Percentiles rank a stretch among this genome's conserved stretches.
Evolutionary conservation across 1,284 basidiomycete species (phyloP).

Genomic region (Inonotus hispidus): DNA sequence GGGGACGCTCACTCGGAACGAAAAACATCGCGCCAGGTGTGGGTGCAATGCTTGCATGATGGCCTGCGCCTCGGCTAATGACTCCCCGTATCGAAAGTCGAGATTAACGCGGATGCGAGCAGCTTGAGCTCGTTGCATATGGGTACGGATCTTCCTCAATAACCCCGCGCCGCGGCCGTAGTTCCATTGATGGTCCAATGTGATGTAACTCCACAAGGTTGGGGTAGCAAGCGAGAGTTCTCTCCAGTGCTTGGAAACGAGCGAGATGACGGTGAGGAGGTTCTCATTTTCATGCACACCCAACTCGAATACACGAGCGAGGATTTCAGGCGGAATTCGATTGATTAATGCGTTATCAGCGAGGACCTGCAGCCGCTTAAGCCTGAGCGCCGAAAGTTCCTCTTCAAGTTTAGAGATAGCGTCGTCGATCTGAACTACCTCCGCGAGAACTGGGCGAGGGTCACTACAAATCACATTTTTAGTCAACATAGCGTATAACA

Average conservation of each 20-base stretch:
- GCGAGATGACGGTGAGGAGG: slow-evolving; percentile 24
- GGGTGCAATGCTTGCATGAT: slow-evolving; percentile 27
- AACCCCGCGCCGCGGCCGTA: slow-evolving; percentile 26
- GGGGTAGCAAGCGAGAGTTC: slow-evolving; percentile 26
- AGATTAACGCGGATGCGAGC: slow-evolving; percentile 29
- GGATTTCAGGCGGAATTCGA: slow-evolving; percentile 30
- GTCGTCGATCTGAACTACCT: slow-evolving; percentile 27
- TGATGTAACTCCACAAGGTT: slow-evolving; percentile 30
- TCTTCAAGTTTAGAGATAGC: slow-evolving; percentile 26
- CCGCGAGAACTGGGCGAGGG: slow-evolving; percentile 24
- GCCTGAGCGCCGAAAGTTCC: slow-evolving; percentile 23
- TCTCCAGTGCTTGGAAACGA: slow-evolving; percentile 30
- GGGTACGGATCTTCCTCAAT: slow-evolving; percentile 25
- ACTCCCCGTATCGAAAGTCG: slow-evolving; percentile 28
- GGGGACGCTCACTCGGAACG: slow-evolving; percentile 26
- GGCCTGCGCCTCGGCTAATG: slow-evolving; percentile 22
- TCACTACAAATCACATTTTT: slow-evolving; percentile 14
- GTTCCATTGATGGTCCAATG: slow-evolving; percentile 27
- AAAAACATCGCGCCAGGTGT: slow-evolving; percentile 29
- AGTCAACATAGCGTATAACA: background rate
- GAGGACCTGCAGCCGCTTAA: slow-evolving; percentile 24
- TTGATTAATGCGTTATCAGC: slow-evolving; percentile 27
- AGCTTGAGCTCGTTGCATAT: slow-evolving; percentile 28
- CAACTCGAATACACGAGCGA: slow-evolving; percentile 32
- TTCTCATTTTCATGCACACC: slow-evolving; percentile 27